Evolutionary conservation across 78 protist genomes (phyloP).

Genomic region (Dictyostelium citrinum): DNA sequence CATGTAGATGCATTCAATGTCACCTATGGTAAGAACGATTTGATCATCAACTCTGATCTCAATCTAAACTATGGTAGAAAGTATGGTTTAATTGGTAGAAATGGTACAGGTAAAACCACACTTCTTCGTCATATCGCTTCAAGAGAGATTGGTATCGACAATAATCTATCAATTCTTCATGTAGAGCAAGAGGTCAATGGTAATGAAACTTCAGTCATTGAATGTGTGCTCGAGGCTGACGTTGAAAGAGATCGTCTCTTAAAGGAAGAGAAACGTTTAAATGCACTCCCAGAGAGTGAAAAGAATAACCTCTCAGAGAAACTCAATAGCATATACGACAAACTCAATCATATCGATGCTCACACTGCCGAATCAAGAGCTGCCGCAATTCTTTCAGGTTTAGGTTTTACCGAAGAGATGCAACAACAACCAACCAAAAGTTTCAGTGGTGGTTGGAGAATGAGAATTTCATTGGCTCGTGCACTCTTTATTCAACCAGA

Average conservation of each 20-base stretch:
- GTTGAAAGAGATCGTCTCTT: slow-evolving; percentile 86
- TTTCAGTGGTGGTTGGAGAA: slow-evolving; percentile 95
- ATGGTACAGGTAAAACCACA: slow-evolving; percentile 96
- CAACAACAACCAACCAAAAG: slow-evolving; percentile 77
- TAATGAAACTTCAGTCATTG: slow-evolving; percentile 81
- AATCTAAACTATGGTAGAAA: slow-evolving; percentile 58
- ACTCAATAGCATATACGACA: slow-evolving; percentile 53
- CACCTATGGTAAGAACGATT: slow-evolving; percentile 74
- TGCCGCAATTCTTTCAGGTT: slow-evolving; percentile 83
- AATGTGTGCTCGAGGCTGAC: slow-evolving; percentile 90
- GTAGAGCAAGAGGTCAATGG: slow-evolving; percentile 94
- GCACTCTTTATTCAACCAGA: slow-evolving; percentile 96
- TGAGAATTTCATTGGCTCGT: slow-evolving; percentile 94
- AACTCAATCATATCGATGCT: slow-evolving; percentile 89
- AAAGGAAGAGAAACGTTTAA: slow-evolving; percentile 81
- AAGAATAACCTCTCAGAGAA: slow-evolving; percentile 29
- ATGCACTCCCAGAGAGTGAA: slow-evolving; percentile 53
- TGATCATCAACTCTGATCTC: slow-evolving; percentile 66
- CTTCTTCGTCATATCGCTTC: slow-evolving; percentile 87
- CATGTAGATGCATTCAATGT: slow-evolving; percentile 66
- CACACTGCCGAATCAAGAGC: slow-evolving; percentile 86
- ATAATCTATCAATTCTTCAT: slow-evolving; percentile 83
- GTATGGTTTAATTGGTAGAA: slow-evolving; percentile 95
- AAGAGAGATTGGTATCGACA: slow-evolving; percentile 79
- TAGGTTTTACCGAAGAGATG: slow-evolving; percentile 90